Evolutionary conservation across 352 stramenopile species (phyloP).

Genomic region (Phytopythium chamaehyphon): DNA sequence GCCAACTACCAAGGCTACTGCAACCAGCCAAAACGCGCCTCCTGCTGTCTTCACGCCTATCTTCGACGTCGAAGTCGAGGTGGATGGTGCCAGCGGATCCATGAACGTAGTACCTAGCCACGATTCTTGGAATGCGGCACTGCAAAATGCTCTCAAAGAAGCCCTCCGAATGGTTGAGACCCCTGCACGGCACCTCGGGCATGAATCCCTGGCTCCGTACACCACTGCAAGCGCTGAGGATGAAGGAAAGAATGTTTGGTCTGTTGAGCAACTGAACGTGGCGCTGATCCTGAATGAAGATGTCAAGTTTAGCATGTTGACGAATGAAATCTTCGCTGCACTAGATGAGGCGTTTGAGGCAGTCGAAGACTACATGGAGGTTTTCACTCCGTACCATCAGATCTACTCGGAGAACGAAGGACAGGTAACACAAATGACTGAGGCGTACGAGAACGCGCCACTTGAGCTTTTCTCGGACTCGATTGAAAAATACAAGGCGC

Average conservation of each 20-base stretch:
- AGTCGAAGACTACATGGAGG: slow-evolving; percentile 84
- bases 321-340: slow-evolving; percentile 81
- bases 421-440: slow-evolving; percentile 55
- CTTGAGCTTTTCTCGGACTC: slow-evolving; percentile 80
- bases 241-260: slow-evolving; percentile 80
- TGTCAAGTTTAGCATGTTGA: slow-evolving; percentile 72
- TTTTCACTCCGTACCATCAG: slow-evolving; percentile 88
- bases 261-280: slow-evolving; percentile 72
- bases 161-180: slow-evolving; percentile 87
- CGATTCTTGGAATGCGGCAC: slow-evolving; percentile 61
- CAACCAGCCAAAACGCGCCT: slow-evolving; percentile 3
- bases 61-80: slow-evolving; percentile 64
- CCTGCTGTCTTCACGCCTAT: slow-evolving; percentile 41
- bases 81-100: slow-evolving; percentile 28
- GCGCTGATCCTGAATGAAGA: slow-evolving; percentile 83
- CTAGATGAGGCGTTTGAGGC: slow-evolving; percentile 78
- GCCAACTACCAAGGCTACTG: slow-evolving; percentile 8
- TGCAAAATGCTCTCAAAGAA: slow-evolving; percentile 81
- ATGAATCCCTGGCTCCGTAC: slow-evolving; percentile 73
- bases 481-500: slow-evolving; percentile 77
- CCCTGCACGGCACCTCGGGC: slow-evolving; percentile 74
- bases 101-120: slow-evolving; percentile 59
- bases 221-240: slow-evolving; percentile 80
- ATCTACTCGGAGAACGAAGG: slow-evolving; percentile 85
- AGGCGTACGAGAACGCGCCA: slow-evolving; percentile 65